Conservation (phyloP, 352 stramenopile genomes). For the Phytopythium ostracodes region DNA sequence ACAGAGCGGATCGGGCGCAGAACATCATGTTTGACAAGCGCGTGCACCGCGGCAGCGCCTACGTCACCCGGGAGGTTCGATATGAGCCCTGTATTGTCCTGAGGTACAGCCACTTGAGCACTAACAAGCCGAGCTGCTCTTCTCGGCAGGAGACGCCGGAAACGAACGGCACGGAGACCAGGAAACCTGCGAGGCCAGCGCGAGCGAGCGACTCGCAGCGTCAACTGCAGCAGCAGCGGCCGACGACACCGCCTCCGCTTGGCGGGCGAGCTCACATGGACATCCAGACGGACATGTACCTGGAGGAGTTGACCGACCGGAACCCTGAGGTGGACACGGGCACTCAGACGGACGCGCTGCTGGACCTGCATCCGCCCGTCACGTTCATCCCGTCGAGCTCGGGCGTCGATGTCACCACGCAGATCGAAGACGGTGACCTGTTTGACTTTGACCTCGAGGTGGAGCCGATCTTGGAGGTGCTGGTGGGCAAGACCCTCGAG, state of each 20-base stretch:
- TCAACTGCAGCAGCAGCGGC: slow-evolving; percentile 35
- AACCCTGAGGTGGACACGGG: slow-evolving; percentile 85
- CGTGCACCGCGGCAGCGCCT: slow-evolving; percentile 93
- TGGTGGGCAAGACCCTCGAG: slow-evolving; percentile 94
- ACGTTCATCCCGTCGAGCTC: slow-evolving; percentile 88
- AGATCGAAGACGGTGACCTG: slow-evolving; percentile 92
- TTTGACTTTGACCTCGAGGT: slow-evolving; percentile 96
- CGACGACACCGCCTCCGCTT: slow-evolving; percentile 81
- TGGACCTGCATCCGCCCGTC: slow-evolving; percentile 82
- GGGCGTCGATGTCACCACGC: slow-evolving; percentile 85
- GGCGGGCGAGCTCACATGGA: slow-evolving; percentile 89
- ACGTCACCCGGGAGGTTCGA: slow-evolving; percentile 62
- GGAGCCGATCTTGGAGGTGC: slow-evolving; percentile 92
- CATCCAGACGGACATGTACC: slow-evolving; percentile 93
- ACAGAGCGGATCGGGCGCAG: slow-evolving; percentile 43
- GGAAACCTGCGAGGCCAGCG: slow-evolving; percentile 1
- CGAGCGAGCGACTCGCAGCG: slow-evolving; percentile 14
- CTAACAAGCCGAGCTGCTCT: background rate
- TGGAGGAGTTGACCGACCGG: slow-evolving; percentile 92
- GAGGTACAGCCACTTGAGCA: background rate
- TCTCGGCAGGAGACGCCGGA: background rate
- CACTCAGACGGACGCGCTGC: slow-evolving; percentile 90
- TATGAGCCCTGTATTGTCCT: background rate
- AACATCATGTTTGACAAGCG: slow-evolving; percentile 95
- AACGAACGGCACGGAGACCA: background rate